Conservation (phyloP, 1,139 yeast species). For the Pichia sp. region DNA sequence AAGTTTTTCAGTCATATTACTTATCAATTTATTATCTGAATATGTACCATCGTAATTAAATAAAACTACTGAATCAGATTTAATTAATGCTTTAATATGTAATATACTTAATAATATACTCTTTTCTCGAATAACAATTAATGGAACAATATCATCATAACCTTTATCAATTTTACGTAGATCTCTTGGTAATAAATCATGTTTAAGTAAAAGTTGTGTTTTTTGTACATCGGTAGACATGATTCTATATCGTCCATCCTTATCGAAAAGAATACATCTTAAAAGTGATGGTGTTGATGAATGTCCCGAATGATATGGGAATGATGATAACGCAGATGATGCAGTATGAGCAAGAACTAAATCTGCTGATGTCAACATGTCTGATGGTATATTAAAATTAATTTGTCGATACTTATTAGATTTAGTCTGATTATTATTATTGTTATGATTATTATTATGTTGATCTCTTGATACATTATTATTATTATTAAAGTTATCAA, state of each 20-base stretch:
- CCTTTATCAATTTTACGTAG: constrained; percentile 84
- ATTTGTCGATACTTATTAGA: background rate
- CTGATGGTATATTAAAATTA: background rate
- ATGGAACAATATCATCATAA: constrained; percentile 81
- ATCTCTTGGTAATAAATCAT: constrained; percentile 76
- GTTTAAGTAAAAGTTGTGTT: constrained; percentile 65
- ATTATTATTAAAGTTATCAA: background rate
- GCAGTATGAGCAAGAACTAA: constrained; percentile 13
- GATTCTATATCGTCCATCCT: constrained; percentile 62
- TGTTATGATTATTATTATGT: background rate
- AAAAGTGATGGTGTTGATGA: constrained; percentile 16
- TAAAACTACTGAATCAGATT: constrained; percentile 71
- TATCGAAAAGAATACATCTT: constrained; percentile 74
- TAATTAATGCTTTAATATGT: constrained; percentile 82
- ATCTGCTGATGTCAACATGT: constrained; percentile 9
- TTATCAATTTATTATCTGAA: constrained; percentile 66
- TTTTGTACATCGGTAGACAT: constrained; percentile 76
- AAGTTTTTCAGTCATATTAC: constrained; percentile 78
- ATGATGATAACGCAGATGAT: constrained; percentile 7
- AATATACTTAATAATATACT: constrained; percentile 75
- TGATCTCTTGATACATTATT: background rate
- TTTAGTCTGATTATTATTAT: background rate
- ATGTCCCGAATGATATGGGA: constrained; percentile 6
- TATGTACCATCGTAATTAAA: constrained; percentile 65
- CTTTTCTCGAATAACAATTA: constrained; percentile 69